phyloP scores from a whole-genome alignment of 192 early-diverging fungal genomes.

The Coemansia sp. region DNA sequence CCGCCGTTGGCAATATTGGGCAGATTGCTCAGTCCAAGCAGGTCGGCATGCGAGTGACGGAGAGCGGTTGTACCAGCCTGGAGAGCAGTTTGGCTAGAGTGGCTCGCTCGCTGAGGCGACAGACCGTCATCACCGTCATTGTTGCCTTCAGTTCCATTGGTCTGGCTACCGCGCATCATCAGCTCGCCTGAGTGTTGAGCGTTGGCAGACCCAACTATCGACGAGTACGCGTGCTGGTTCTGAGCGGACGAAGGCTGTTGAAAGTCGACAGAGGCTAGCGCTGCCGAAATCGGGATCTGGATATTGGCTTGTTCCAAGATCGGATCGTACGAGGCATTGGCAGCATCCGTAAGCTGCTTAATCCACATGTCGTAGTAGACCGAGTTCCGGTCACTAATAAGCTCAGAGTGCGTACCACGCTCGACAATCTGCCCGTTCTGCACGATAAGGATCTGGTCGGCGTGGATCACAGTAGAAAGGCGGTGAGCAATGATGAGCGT shows the following conservation, averaged over 20 bases:
- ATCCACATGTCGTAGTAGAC: conserved; percentile 93
- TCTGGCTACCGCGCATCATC: conserved; percentile 1
- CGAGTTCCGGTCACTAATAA: conserved; percentile 61
- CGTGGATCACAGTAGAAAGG: conserved; percentile 81
- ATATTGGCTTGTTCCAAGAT: conserved; percentile 29
- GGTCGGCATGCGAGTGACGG: background rate
- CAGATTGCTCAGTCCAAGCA: background rate
- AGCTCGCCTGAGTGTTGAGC: background rate
- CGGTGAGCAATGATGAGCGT: conserved; percentile 89
- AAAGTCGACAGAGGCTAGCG: conserved; percentile 15
- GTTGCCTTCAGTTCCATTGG: background rate
- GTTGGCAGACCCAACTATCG: background rate
- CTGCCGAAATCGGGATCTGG: conserved; percentile 23
- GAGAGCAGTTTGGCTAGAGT: background rate
- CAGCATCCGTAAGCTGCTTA: conserved; percentile 76
- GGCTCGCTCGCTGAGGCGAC: background rate
- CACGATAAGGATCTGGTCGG: conserved; percentile 86
- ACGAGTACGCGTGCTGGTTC: background rate
- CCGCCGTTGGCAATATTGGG: background rate
- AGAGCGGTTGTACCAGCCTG: background rate
- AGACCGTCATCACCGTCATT: background rate
- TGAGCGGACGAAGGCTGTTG: conserved; percentile 8
- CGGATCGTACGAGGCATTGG: conserved; percentile 41
- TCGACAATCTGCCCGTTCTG: conserved; percentile 83
- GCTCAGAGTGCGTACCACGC: conserved; percentile 79